Base-by-base conservation (phyloP, 805 yeast genomes). In the Naumovozyma baii region DNA sequence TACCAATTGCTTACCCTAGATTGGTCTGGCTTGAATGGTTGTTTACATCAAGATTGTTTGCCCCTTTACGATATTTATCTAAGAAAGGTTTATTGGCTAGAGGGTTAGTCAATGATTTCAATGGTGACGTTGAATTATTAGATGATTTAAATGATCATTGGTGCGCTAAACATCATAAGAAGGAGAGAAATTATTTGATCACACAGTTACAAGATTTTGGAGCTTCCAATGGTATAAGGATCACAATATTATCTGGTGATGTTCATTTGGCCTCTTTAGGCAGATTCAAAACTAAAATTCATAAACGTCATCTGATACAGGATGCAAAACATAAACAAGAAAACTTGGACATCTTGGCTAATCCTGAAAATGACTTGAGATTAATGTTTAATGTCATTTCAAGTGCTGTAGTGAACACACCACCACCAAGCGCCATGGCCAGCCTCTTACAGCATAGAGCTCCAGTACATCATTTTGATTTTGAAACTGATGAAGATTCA, bases 141-240 rank as follows among this genome's bases (percentile, higher is more conserved):
- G 97, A 92, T 56, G 97, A 90, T 59, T 69, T 92, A 61, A 80
- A 87, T 55, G 98, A 90, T 58, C 97, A 90, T 64, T 90, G 98
- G 98, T 87, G 96, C 59, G 80, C 95, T 3, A 71, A 71, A 43
- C 74, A 80, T 57, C 98, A 90, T 64, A 92, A 90, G 59, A 61
- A 62, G 36, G 98, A 90, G 63, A 73, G 98, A 44, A 90, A 90
- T 60, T 55, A 58, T 48, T 67, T 90, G 31, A 64, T 88, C 45
- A 69, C 67, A 31, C 66, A 67, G 44, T 65, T 90, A 34, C 76
- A 79, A 45, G 73, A 73, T 33, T 76, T 87, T 51, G 86, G 90
- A 3, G 71, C 82, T 25, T 50, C 62, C 22, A 58, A 71, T 46
- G 80, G 80, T 3, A 76, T 82, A 3, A 70, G 98, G 49, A 62